phyloP scores from a whole-genome alignment of 2,329 filamentous ascomycete species.

The Xylariaceae sp. region DNA sequence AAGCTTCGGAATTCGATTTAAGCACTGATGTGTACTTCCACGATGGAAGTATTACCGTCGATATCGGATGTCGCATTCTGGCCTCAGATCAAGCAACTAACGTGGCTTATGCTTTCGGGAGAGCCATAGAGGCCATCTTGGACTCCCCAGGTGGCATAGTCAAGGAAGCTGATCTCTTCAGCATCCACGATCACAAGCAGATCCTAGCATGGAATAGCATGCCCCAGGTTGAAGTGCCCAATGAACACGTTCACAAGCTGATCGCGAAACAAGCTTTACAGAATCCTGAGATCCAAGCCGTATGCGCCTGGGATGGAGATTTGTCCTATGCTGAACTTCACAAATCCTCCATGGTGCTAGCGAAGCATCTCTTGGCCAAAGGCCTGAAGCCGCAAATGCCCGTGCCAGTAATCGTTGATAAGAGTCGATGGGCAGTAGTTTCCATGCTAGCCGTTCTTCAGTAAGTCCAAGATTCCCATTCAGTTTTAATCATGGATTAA shows the following conservation, averaged over 20 bases:
- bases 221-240: constrained; percentile 44
- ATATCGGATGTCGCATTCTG: constrained; percentile 49
- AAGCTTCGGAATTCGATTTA: constrained; percentile 51
- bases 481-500: constrained; percentile 6
- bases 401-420: constrained; percentile 70
- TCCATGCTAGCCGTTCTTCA: constrained; percentile 71
- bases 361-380: constrained; percentile 32
- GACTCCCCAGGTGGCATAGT: constrained; percentile 45
- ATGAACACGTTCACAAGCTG: constrained; percentile 48
- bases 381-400: constrained; percentile 42
- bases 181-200: constrained; percentile 56
- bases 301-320: constrained; percentile 38
- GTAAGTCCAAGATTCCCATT: constrained; percentile 50
- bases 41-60: constrained; percentile 45
- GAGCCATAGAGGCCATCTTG: constrained; percentile 52
- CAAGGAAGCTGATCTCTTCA: constrained; percentile 55
- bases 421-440: constrained; percentile 69
- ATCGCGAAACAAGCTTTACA: constrained; percentile 45
- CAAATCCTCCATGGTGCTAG: constrained; percentile 33
- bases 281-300: constrained; percentile 42
- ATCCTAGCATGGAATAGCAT: constrained; percentile 56
- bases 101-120: constrained; percentile 56
- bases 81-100: constrained; percentile 48
- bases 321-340: constrained; percentile 37
- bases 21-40: constrained; percentile 49